Percentiles rank a stretch among this genome's conserved stretches.
These are phyloP conservation scores for Venturia effusa DNA, from an alignment of 2,329 filamentous ascomycete genomes.

Conservation along the genomic window DNA sequence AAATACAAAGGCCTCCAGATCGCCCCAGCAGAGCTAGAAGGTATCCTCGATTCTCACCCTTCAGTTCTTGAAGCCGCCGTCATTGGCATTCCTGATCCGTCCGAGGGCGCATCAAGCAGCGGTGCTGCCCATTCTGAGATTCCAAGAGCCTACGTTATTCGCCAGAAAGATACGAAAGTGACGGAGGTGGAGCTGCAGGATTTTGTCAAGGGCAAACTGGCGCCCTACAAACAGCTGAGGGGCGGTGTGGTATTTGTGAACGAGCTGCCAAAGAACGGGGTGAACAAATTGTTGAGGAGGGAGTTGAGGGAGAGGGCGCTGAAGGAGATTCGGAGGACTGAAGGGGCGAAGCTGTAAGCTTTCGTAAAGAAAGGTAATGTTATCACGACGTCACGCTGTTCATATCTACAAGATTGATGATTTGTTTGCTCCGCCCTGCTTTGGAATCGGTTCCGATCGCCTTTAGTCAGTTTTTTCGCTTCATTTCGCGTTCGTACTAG, in stretches of 20 bases:
- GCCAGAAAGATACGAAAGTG: constrained; percentile 15
- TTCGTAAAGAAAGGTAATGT: not conserved
- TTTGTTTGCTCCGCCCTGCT: not conserved
- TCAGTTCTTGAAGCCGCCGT: constrained; percentile 35
- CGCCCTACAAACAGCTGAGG: constrained; percentile 27
- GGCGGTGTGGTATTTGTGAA: constrained; percentile 23
- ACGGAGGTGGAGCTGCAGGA: constrained; percentile 19
- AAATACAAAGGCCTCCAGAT: constrained; percentile 41
- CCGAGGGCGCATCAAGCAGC: not conserved
- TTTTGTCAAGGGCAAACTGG: constrained; percentile 22
- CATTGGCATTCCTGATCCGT: constrained; percentile 25
- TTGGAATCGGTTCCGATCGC: not conserved
- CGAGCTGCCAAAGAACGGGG: constrained; percentile 22
- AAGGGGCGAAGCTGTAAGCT: not conserved
- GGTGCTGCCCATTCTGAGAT: constrained; percentile 20
- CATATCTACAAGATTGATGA: not conserved
- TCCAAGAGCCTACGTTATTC: constrained; percentile 33
- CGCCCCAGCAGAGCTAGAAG: constrained; percentile 39
- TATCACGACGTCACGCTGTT: not conserved
- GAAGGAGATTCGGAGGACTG: constrained; percentile 14
- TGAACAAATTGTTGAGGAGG: constrained; percentile 24
- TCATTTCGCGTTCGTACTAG: too few species aligned
- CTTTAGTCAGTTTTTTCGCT: too few species aligned
- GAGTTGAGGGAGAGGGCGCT: constrained; percentile 19
- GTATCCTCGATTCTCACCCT: constrained; percentile 30